Percentiles rank a stretch among this genome's conserved stretches.
phyloP scores from a whole-genome alignment of 768 basidiomycete genomes.

The Tephrocybe sp. region DNA sequence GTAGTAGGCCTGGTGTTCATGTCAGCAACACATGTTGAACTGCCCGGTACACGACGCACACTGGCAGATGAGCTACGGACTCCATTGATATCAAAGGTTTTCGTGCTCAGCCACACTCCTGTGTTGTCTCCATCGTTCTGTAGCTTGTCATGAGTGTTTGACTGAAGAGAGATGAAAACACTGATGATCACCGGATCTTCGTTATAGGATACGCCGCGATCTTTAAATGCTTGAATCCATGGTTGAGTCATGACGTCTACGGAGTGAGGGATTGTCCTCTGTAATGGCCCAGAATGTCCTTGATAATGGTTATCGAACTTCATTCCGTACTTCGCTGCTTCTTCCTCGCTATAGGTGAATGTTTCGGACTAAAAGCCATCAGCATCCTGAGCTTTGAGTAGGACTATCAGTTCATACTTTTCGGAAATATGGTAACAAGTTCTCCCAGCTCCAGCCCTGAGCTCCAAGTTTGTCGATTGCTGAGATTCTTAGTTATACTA shows the following conservation, averaged over 20 bases:
- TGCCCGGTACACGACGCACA: neutral
- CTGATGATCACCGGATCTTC: constrained; percentile 1
- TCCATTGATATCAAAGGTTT: neutral
- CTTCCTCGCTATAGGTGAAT: neutral
- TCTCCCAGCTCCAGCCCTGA: constrained; percentile 1
- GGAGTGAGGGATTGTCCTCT: neutral
- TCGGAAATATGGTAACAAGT: neutral
- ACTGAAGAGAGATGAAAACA: no score
- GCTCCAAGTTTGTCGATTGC: neutral
- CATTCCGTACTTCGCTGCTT: neutral
- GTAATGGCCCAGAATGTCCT: neutral
- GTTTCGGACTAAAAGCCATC: constrained; percentile 1
- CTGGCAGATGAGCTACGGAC: constrained; percentile 1
- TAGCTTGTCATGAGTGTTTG: neutral
- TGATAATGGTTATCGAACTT: neutral
- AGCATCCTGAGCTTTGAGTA: no score
- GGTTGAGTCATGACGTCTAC: neutral
- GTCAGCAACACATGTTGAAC: neutral
- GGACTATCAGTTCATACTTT: no score
- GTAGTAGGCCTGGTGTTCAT: constrained; percentile 9
- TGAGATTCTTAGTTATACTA: no score
- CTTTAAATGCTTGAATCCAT: neutral
- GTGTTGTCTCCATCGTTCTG: constrained; percentile 7
- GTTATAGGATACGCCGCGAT: neutral
- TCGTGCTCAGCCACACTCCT: neutral